Evolutionary conservation across 1,139 yeast species (phyloP), one percentile per base, ranked within the genome.

Genomic region (Pichia sorboxylosa): DNA sequence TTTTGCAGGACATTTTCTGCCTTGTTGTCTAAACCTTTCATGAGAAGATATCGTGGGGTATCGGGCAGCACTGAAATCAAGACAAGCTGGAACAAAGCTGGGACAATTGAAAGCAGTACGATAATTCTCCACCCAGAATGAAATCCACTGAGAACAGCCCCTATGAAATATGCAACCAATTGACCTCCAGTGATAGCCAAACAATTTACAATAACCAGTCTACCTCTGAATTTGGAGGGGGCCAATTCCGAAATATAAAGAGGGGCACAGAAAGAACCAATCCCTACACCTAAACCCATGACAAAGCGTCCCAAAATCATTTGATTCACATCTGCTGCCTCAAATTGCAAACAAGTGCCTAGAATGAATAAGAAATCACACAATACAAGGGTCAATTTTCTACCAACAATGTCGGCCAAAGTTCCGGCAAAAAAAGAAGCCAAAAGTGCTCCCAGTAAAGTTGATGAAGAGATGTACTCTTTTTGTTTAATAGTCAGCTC

Each of bases 131-230:
- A 71, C 16, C 76, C 75, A 44, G 64, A 62, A 21, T 49, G 36
- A 15, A 64, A 58, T 25, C 48, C 42, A 13, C 66, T 58, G 28
- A 69, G 57, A 3, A 63, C 65, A 61, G 75, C 70, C 45, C 72
- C 72, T 37, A 70, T 61, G 31, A 63, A 59, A 47, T 71, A 71
- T 2, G 77, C 77, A 15, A 69, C 54, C 34, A 71, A 51, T 48
- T 71, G 78, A 35, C 77, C 78, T 11, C 74, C 74, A 9, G 78
- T 71, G 36, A 70, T 69, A 39, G 70, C 69, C 54, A 69, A 56
- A 41, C 71, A 66, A 47, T 70, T 70, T 20, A 71, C 58, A 16
- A 69, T 73, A 35, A 71, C 71, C 37, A 71, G 55, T 30, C 73
- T 53, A 16, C 76, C 76, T 43, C 78, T 54, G 43, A 66, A 69